Percentiles rank a stretch among this genome's conserved stretches.
Evolutionary conservation across 306 rosid genomes (phyloP).

Genomic region (Crataegus laevigata): DNA sequence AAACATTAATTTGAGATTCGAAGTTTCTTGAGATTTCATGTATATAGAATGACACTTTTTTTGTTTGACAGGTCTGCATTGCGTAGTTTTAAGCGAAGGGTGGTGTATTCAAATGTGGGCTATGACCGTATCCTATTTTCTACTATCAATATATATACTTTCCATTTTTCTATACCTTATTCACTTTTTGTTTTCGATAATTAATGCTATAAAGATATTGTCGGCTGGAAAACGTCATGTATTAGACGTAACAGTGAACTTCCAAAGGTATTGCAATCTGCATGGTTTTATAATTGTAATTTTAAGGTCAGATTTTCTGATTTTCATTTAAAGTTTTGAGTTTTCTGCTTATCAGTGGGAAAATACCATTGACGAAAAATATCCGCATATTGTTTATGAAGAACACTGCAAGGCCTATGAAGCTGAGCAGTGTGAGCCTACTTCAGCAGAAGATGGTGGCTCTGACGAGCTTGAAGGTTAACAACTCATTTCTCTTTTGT

Average conservation of each 20-base stretch:
- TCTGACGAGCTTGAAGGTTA: conserved; percentile 83
- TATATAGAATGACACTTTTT: not conserved
- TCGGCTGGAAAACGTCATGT: conserved; percentile 97
- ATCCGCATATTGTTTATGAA: conserved; percentile 88
- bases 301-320: conserved; percentile 8
- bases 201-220: conserved; percentile 52
- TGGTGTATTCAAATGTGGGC: conserved; percentile 76
- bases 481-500: not conserved
- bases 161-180: not conserved
- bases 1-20: not conserved
- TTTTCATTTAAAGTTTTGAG: conserved; percentile 2
- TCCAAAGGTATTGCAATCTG: conserved; percentile 59
- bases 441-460: conserved; percentile 23
- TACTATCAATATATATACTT: not conserved
- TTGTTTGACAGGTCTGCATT: conserved; percentile 77
- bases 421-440: conserved; percentile 48
- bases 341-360: conserved; percentile 61
- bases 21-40: conserved; percentile 9
- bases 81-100: conserved; percentile 65
- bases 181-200: conserved; percentile 32
- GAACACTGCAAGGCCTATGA: conserved; percentile 87
- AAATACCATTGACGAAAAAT: conserved; percentile 65
- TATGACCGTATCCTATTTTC: conserved; percentile 74
- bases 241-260: conserved; percentile 74
- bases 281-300: conserved; percentile 11